Base-by-base conservation (phyloP, 139 green algal species). In the Auxenochlorella pyrenoidosa region DNA sequence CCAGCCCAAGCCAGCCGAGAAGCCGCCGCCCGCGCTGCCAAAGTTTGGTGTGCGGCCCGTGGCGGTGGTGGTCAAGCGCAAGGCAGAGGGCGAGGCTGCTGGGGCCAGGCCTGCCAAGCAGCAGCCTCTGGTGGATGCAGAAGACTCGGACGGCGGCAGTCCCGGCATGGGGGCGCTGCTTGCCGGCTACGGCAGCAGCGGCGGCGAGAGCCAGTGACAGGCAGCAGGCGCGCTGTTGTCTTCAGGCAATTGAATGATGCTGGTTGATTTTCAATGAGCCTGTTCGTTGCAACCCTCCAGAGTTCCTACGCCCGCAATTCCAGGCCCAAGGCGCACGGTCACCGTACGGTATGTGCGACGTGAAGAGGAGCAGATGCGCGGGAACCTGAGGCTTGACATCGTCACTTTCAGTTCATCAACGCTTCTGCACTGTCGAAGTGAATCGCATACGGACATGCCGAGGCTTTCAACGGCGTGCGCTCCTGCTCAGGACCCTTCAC, bases 61-160 rank as follows among this genome's bases (percentile, higher is more conserved):
- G 26, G 79, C 87, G 0, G 68, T 90, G 44, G 87, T 90, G 15
- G 87, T 90, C 32, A 90, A 90, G 54, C 65, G 80, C 24, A 90
- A 88, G 38, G 63, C 82, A 15, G 80, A 72, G 22, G 47, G 24
- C 5, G 82, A 78, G 43, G 66, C 82, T 19, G 65, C 85, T 0
- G 75, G 36, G 5, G 75, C 66, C 38, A 81, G 73, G 70, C 83
- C 70, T 65, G 70, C 65, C 43, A 82, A 82, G 79, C 85, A 89
- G 79, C 85, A 82, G 79, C 76, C 19, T 13, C 36, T 43, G 21
- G n/a, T 34, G 13, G 68, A 21, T 47, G 78, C 18, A 68, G 85
- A 63, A 2, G 66, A 63, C 4, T 80, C 72, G 22, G 70, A 79
- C 63, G 85, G 60, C 40, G 54, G 68, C 44, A 68, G 71, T 38